Evolutionary conservation across 345 rosid genomes (phyloP).

Genomic region (Linum trigynum): DNA sequence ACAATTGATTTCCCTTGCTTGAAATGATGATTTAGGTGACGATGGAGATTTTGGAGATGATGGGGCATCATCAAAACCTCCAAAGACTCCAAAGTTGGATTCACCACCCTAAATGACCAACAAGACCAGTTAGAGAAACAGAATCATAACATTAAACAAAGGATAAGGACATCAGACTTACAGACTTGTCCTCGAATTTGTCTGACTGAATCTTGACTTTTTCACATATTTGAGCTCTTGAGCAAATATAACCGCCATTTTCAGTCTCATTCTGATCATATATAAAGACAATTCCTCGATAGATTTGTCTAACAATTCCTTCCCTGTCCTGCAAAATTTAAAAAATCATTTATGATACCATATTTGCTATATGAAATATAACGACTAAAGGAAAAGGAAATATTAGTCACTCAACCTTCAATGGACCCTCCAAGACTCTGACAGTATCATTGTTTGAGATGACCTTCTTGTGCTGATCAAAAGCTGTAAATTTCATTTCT

Average conservation of each 20-base stretch:
- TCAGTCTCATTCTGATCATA: constrained; percentile 59
- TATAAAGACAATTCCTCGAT: constrained; percentile 66
- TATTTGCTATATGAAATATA: background rate
- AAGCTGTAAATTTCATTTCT: constrained; percentile 67
- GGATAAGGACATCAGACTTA: constrained; percentile 3
- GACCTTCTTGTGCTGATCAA: constrained; percentile 50
- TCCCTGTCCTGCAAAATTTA: constrained; percentile 59
- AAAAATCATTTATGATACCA: constrained; percentile 9
- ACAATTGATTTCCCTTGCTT: constrained; percentile 55
- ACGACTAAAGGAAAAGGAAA: background rate
- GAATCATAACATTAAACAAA: background rate
- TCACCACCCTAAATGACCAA: constrained; percentile 42
- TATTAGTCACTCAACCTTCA: constrained; percentile 37
- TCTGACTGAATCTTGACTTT: constrained; percentile 49
- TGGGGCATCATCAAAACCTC: constrained; percentile 45
- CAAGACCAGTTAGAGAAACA: constrained; percentile 1
- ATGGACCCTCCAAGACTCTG: constrained; percentile 69
- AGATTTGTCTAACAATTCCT: constrained; percentile 77
- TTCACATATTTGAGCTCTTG: constrained; percentile 66
- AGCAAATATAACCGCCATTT: constrained; percentile 79
- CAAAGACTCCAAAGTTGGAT: constrained; percentile 29
- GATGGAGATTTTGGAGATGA: constrained; percentile 84
- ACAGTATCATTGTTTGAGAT: constrained; percentile 67
- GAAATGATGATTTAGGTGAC: constrained; percentile 51
- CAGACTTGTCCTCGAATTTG: constrained; percentile 49